Evolutionary conservation across 345 rosid genomes (phyloP).

Genomic region (Camelina hispida): DNA sequence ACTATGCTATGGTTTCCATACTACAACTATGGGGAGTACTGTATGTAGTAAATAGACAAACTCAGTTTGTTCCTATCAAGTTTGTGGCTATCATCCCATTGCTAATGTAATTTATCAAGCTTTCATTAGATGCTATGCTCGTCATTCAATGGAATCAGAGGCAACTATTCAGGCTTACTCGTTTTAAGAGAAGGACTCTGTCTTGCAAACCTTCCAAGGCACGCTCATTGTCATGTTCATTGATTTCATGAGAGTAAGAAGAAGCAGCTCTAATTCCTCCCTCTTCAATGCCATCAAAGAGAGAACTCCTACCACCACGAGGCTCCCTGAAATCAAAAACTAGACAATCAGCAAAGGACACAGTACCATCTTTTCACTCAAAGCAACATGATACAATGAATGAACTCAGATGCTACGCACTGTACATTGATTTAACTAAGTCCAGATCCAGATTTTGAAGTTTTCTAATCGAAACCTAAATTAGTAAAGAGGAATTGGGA

Average conservation of each 20-base stretch:
- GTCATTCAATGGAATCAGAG: not conserved
- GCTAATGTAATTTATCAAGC: not conserved
- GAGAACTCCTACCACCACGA: conserved; percentile 68
- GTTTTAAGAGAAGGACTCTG: conserved; percentile 80
- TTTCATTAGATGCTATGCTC: not conserved
- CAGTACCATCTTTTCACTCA: conserved; percentile 11
- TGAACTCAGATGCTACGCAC: not conserved
- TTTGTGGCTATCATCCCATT: not conserved
- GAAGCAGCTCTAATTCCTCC: conserved; percentile 93
- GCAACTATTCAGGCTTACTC: conserved; percentile 57
- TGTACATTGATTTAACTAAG: not conserved
- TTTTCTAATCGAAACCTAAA: not conserved
- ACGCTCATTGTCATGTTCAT: conserved; percentile 92
- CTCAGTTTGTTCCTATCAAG: not conserved
- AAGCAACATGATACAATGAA: no score
- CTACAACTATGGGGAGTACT: not conserved
- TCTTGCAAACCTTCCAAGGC: conserved; percentile 96
- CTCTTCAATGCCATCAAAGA: conserved; percentile 93
- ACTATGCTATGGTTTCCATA: not conserved
- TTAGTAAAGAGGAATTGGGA: not conserved
- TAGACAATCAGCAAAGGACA: conserved; percentile 10
- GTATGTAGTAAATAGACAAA: not conserved
- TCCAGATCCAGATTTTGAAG: conserved; percentile 12
- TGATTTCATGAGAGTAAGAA: conserved; percentile 85
- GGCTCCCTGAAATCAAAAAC: conserved; percentile 57